Percentiles rank a stretch among this genome's conserved stretches.
These are phyloP conservation scores for Diaporthe helianthi DNA, from an alignment of 2,329 filamentous ascomycete genomes.

Conservation along the genomic window DNA sequence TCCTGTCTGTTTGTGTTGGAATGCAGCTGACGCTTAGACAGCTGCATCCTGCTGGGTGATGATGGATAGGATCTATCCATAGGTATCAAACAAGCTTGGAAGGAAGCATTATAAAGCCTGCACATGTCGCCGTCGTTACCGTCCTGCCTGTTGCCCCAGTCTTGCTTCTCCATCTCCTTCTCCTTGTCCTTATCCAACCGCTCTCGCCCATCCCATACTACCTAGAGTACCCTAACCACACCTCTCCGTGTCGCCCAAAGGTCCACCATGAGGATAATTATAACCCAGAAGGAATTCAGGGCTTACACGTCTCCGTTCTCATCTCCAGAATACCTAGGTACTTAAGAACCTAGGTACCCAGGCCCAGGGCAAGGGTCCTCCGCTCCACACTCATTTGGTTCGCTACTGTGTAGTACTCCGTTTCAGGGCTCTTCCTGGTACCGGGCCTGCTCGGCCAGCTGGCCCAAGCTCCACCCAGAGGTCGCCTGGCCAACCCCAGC, in stretches of 20 bases:
- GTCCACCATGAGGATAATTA: constrained; percentile 26
- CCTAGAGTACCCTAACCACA: too few species aligned
- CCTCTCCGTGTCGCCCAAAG: constrained; percentile 12
- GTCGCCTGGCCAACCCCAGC: constrained; percentile 21
- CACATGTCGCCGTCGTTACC: constrained; percentile 1
- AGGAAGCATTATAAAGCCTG: constrained; percentile 12
- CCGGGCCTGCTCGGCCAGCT: constrained; percentile 3
- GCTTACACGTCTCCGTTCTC: constrained; percentile 24
- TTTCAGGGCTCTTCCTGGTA: constrained; percentile 8
- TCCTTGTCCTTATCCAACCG: too few species aligned
- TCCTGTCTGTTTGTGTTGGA: not conserved
- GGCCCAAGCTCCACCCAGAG: constrained; percentile 20
- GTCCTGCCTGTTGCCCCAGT: not conserved
- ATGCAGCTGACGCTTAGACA: constrained; percentile 8
- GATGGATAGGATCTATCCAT: not conserved
- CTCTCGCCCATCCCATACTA: not conserved
- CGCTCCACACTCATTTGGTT: constrained; percentile 12
- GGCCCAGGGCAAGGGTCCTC: constrained; percentile 20
- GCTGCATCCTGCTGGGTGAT: constrained; percentile 13
- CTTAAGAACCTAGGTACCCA: too few species aligned
- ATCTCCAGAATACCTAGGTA: too few species aligned
- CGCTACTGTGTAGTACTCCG: not conserved
- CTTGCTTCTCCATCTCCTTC: constrained; percentile 1
- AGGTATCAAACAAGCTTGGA: not conserved
- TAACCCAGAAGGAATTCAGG: constrained; percentile 22